Base-by-base conservation (phyloP, 148 eudicot genomes). In the Camellia japonica region DNA sequence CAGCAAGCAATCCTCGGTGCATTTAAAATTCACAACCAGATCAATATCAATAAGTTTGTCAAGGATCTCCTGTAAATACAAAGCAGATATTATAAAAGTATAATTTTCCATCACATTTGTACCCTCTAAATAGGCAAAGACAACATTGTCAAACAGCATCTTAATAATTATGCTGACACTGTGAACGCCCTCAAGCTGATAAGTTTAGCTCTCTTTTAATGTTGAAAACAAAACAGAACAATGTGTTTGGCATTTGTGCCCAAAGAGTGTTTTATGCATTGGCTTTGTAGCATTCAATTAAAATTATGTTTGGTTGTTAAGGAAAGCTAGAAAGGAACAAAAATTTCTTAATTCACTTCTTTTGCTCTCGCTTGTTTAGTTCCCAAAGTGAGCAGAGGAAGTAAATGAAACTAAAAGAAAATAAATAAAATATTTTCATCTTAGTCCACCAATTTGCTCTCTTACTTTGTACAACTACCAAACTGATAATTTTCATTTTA, bases 1-100 rank as follows among this genome's bases (percentile, higher is more conserved):
- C 61, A 62, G 10, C 60, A 73, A 74, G 77, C 76, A 60, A 80
- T 82, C 81, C 62, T 81, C 58, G 43, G 76, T 51, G 43, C 82
- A 71, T 81, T 81, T 78, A 65, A 83, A 84, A 80, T 84, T 81
- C 62, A 84, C 84, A 73, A 84, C 86, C 58, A 84, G 79, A 74
- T 84, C 83, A 59, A 84, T 78, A 41, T 84, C 84, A 66, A 71
- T 79, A 63, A 84, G 81, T 66, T 81, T 71, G 60, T 81, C 81
- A 52, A 84, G 79, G 83, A 80, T 78, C 74, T 81, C 86, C 84
- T 84, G 76, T 18, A 6, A 23, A 18, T 19, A 49, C 4, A 19
- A 19, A 7, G 19, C 8, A 76, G 43, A 41, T 20, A 72, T 60
- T 49, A 18, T 14, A 16, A 75, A 16, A 58, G 23, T 55, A 49